Percentiles rank a stretch among this genome's conserved stretches.
These are phyloP conservation scores for Rhytidiadelphus loreus DNA, from an alignment of 225 moss, liverwort and hornwort species.

Conservation along the genomic window DNA sequence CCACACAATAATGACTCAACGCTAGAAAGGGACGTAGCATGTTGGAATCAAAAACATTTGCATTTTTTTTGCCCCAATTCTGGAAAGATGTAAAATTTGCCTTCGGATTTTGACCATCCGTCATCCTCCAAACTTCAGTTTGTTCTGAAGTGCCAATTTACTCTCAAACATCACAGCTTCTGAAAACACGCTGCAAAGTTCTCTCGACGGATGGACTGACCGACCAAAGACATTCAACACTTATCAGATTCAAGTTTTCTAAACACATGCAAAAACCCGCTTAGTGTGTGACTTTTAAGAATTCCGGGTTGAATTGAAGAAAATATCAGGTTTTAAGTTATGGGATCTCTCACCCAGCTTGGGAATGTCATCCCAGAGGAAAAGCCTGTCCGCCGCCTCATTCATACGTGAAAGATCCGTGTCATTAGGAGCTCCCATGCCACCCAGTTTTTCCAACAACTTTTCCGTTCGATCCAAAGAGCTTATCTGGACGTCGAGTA, in stretches of 20 bases:
- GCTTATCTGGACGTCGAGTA: neutral
- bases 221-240: neutral
- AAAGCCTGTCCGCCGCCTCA: slow-evolving; percentile 3
- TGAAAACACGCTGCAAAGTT: neutral
- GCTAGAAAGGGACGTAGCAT: neutral
- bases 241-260: neutral
- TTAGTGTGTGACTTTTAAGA: neutral
- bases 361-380: slow-evolving; percentile 19
- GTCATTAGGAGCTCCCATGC: neutral
- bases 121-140: neutral
- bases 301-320: neutral
- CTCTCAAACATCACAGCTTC: neutral
- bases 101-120: neutral
- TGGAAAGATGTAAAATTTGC: neutral
- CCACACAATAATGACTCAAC: neutral
- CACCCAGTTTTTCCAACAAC: neutral
- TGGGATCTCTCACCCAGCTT: slow-evolving; percentile 1
- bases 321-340: neutral
- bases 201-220: neutral
- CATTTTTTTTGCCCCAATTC: neutral
- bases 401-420: neutral
- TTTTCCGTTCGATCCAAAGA: neutral
- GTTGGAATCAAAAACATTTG: too few species aligned
- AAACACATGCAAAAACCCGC: neutral
- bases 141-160: neutral